phyloP scores from a whole-genome alignment of 1,139 yeast genomes.

The Suhomyces kunorum region DNA sequence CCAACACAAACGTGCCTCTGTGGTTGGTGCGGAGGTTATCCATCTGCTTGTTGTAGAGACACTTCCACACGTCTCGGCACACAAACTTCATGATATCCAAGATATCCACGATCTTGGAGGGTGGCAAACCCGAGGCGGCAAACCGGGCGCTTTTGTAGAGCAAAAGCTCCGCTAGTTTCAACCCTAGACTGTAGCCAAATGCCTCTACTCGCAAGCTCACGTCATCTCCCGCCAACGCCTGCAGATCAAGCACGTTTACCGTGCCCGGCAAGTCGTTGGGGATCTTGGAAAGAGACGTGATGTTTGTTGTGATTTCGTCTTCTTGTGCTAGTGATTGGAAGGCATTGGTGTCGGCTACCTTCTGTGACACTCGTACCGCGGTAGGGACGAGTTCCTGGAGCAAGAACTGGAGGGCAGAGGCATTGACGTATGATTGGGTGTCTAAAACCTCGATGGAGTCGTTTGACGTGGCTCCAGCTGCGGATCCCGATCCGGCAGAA shows the following conservation, averaged over 20 bases:
- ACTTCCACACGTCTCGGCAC: constrained; percentile 89
- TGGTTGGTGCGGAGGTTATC: constrained; percentile 92
- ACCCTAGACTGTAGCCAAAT: constrained; percentile 76
- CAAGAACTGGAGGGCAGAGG: constrained; percentile 57
- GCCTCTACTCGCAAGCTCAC: constrained; percentile 61
- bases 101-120: constrained; percentile 53
- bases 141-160: constrained; percentile 43
- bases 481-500: constrained; percentile 1
- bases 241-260: constrained; percentile 39
- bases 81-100: constrained; percentile 87
- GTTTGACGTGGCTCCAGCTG: not conserved
- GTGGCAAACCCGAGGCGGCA: constrained; percentile 4
- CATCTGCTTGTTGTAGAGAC: constrained; percentile 79
- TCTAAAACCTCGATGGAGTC: constrained; percentile 24
- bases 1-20: constrained; percentile 77
- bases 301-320: constrained; percentile 16
- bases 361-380: constrained; percentile 56
- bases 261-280: constrained; percentile 44
- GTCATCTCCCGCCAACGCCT: constrained; percentile 48
- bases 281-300: constrained; percentile 26
- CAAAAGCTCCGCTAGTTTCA: constrained; percentile 68
- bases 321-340: constrained; percentile 7
- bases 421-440: constrained; percentile 39
- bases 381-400: constrained; percentile 77
- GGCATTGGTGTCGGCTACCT: constrained; percentile 11